Evolutionary conservation across 768 basidiomycete species (phyloP).

Genomic region (Hygrophoropsis aurantiaca): DNA sequence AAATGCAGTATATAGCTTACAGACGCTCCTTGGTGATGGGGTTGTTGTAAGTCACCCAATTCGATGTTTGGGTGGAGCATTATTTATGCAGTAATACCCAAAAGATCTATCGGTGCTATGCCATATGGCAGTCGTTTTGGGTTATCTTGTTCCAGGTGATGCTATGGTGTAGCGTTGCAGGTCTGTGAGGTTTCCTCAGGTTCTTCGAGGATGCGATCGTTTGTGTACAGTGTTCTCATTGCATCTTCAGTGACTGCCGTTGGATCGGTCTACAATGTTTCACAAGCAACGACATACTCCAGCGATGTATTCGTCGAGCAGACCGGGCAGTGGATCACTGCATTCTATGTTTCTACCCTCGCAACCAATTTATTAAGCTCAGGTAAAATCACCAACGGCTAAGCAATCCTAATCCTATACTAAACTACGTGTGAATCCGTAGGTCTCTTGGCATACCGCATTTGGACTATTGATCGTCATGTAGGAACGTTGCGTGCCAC

Average conservation of each 20-base stretch:
- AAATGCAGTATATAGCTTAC: slow-evolving; percentile 7
- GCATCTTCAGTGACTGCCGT: slow-evolving; percentile 1
- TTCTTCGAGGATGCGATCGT: not conserved
- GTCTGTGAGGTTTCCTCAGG: not conserved
- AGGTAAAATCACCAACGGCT: slow-evolving; percentile 1
- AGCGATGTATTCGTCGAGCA: not conserved
- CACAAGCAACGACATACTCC: not conserved
- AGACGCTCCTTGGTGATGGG: slow-evolving; percentile 14
- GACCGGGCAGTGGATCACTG: slow-evolving; percentile 8
- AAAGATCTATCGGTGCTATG: slow-evolving; percentile 10
- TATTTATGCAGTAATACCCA: not conserved
- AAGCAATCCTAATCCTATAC: not conserved
- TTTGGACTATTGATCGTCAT: slow-evolving; percentile 10
- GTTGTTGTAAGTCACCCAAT: slow-evolving; percentile 11
- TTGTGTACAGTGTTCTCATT: not conserved
- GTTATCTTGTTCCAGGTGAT: not conserved
- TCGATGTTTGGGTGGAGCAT: not conserved
- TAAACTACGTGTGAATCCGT: not conserved
- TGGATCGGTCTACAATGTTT: slow-evolving; percentile 6
- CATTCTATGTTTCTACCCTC: slow-evolving; percentile 19
- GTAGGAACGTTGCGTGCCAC: slow-evolving; percentile 8
- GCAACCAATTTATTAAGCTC: slow-evolving; percentile 21
- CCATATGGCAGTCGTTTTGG: slow-evolving; percentile 5
- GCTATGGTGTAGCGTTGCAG: not conserved
- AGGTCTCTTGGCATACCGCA: slow-evolving; percentile 17